Base-by-base conservation (phyloP, 345 rosid genomes). In the Bruguiera sexangula region DNA sequence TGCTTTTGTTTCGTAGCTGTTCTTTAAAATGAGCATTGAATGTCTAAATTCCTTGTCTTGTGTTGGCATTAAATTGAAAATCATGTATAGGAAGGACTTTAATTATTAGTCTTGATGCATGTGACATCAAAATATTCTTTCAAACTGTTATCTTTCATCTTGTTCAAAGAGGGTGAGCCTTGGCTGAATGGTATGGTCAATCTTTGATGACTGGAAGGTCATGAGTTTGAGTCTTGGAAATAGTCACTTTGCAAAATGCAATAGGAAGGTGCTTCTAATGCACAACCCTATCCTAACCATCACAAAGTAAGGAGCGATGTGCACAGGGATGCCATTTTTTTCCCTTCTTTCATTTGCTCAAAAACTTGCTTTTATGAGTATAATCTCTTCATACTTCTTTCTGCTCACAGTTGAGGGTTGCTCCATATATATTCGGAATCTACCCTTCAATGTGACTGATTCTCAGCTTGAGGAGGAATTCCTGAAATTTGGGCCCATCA, bases 401-500 rank as follows among this genome's bases (percentile, higher is more conserved):
- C 39, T n/a, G 30, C 56, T 65, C 3, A 21, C 79, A 66, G 79
- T 39, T 59, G 66, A 73, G 53, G 79, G 79, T 43, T 68, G 70
- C 68, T 76, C 79, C 43, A 54, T 76, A 65, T 76, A 76, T 29
- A 37, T 76, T 5, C 63, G 79, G 19, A 76, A 76, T 56, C 54
- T 76, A 67, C 75, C 79, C 48, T 55, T 48, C 43, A 53, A 66
- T 30, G 19, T 66, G 59, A 70, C 62, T 0, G 63, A 36, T 37
- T 22, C 62, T 70, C 72, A 70, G 60, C 79, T 76, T 70, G 79
- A 70, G 64, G 57, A 24, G 10, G 63, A 70, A 69, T 76, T 76
- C 37, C 39, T 61, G 63, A 76, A 66, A 54, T 76, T 70, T 66
- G 79, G 79, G 31, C 68, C 79, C 19, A 70, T 76, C 68, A 70